Base-by-base conservation (phyloP, 2,329 filamentous ascomycete genomes). In the Cryphonectria naterciae region DNA sequence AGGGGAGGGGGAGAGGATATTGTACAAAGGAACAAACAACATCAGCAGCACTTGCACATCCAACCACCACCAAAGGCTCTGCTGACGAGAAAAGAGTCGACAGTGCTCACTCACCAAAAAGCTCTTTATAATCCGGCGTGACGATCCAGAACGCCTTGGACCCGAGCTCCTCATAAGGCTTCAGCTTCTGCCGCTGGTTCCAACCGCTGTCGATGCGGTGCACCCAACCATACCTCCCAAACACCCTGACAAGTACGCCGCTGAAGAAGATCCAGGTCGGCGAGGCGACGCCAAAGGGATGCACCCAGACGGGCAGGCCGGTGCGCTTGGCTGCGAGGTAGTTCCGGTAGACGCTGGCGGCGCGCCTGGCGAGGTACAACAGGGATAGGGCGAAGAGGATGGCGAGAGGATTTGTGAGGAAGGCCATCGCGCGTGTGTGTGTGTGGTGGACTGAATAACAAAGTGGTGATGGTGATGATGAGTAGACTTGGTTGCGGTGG, bases 251-350 rank as follows among this genome's bases (percentile, higher is more conserved):
- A 6, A 68, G 13, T 1, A 52, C 28, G 10, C 41, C 41, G 19
- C 60, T 32, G 41, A 61, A 61, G 56, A 68, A 22, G 13, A 68
- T 11, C 67, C 67, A 68, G 25, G 37, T 22, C 4, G 56, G 56
- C 39, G 67, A 68, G 41, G 32, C 17, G 39, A 62, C 3, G 68
- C 74, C 75, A 68, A 81, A 76, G 22, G 76, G 78, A 10, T 80
- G 77, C 56, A 80, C 39, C 17, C 77, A 77, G 11, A 80, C 74
- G 25, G 78, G 79, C 1, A 79, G 66, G 22, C 79, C 78, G 22
- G 79, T 75, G 8, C 68, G 76, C 61, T 75, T 75, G 17, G 79
- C 79, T 4, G 52, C 58, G 28, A 46, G 10, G 65, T 76, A 77
- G 61, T 75, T 75, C 17, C 62, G 65, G 11, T 35, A 46, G 19